Evolutionary conservation across 23 red algal genomes (phyloP).

Genomic region (Gracilaria gracilis): DNA sequence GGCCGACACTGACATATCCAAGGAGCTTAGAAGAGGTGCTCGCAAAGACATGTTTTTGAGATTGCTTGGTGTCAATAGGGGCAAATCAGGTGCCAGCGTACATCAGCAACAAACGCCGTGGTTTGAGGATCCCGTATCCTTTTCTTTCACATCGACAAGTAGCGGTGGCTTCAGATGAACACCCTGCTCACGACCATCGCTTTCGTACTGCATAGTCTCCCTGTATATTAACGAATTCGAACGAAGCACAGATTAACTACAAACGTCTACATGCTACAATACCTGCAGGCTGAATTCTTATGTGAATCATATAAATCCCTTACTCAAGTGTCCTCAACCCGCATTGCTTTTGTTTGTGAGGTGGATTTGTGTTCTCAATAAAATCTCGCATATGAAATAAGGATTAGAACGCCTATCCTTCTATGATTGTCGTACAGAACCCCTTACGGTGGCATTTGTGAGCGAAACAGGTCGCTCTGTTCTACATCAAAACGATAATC

Average conservation of each 20-base stretch:
- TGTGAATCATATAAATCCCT: background rate
- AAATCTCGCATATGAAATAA: no score
- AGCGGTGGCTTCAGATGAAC: slow-evolving; percentile 31
- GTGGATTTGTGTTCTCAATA: no score
- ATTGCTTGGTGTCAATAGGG: slow-evolving; percentile 47
- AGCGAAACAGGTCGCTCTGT: no score
- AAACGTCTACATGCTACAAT: background rate
- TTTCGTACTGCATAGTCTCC: slow-evolving; percentile 12
- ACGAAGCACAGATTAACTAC: slow-evolving; percentile 14
- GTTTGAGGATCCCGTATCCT: slow-evolving; percentile 57
- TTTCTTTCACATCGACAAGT: slow-evolving; percentile 51
- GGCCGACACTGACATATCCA: slow-evolving; percentile 59
- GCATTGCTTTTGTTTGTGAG: background rate
- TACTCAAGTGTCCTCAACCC: background rate
- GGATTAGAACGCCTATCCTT: background rate
- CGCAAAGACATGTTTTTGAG: slow-evolving; percentile 56
- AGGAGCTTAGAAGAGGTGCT: slow-evolving; percentile 53
- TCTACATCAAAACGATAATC: no score
- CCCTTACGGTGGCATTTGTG: no score
- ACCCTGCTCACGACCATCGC: background rate
- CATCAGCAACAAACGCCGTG: slow-evolving; percentile 55
- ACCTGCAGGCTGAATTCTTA: background rate
- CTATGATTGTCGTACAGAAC: background rate
- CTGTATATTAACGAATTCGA: background rate
- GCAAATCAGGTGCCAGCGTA: slow-evolving; percentile 30